These are phyloP conservation scores for Pinus tabuliformis DNA, from an alignment of 75 land plant species.

Conservation along the genomic window DNA sequence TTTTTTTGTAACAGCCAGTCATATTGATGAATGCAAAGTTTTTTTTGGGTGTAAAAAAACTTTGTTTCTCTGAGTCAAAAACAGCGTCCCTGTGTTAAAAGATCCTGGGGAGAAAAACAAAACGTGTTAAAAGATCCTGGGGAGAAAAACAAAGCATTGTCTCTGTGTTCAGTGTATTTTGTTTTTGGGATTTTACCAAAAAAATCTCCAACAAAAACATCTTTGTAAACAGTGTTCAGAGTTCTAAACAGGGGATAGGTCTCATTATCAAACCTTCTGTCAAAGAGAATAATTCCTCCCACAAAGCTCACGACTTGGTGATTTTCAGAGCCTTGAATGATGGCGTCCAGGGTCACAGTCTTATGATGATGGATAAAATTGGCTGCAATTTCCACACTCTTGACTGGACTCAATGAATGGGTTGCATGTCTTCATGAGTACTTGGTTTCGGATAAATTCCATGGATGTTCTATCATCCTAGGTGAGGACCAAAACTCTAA, in stretches of 20 bases:
- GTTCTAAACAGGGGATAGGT: slow-evolving; percentile 61
- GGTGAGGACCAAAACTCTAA: slow-evolving; percentile 24
- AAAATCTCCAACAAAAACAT: too few species aligned
- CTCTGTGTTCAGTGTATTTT: too few species aligned
- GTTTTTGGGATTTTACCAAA: too few species aligned
- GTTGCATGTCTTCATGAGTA: slow-evolving; percentile 32
- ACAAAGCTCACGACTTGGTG: slow-evolving; percentile 59
- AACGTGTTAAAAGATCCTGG: too few species aligned
- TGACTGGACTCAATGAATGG: slow-evolving; percentile 20
- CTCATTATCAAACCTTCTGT: slow-evolving; percentile 83
- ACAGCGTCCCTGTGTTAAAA: too few species aligned
- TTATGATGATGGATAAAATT: slow-evolving; percentile 55
- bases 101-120: too few species aligned
- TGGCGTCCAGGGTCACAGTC: slow-evolving; percentile 28
- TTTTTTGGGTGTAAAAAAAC: too few species aligned
- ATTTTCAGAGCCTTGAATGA: not conserved
- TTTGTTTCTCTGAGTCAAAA: too few species aligned
- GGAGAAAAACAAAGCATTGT: too few species aligned
- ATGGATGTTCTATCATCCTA: slow-evolving; percentile 50
- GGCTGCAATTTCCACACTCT: slow-evolving; percentile 17
- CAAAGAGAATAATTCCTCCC: slow-evolving; percentile 79
- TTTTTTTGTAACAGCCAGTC: too few species aligned
- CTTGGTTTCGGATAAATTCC: slow-evolving; percentile 12
- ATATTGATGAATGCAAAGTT: too few species aligned
- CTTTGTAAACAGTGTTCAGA: slow-evolving; percentile 32